Percentiles rank a stretch among this genome's conserved stretches.
Conservation (phyloP, 2,329 filamentous ascomycete species). For the Juglanconis sp. region DNA sequence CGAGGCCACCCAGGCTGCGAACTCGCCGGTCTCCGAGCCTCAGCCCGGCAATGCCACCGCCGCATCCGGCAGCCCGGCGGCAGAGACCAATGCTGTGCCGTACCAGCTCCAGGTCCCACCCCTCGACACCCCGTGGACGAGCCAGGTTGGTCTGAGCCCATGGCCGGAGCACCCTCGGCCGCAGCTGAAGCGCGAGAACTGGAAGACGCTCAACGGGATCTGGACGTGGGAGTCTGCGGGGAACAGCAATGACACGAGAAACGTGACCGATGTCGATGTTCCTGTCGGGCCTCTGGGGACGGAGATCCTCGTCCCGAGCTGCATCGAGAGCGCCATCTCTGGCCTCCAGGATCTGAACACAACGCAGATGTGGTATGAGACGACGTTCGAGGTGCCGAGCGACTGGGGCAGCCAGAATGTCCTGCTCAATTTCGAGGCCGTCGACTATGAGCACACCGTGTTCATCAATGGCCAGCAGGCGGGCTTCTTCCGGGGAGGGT, state of each 20-base stretch:
- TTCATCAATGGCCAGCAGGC: slow-evolving; percentile 55
- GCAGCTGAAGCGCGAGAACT: slow-evolving; percentile 49
- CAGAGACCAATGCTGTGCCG: slow-evolving; percentile 16
- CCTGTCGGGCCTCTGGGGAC: slow-evolving; percentile 28
- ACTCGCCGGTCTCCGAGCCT: background rate
- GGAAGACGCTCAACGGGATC: slow-evolving; percentile 57
- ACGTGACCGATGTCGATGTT: slow-evolving; percentile 21
- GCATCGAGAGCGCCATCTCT: slow-evolving; percentile 45
- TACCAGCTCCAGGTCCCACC: slow-evolving; percentile 39
- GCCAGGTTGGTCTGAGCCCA: slow-evolving; percentile 47
- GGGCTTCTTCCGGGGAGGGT: slow-evolving; percentile 56
- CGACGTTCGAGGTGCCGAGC: slow-evolving; percentile 46
- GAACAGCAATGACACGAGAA: slow-evolving; percentile 8
- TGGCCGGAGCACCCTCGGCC: slow-evolving; percentile 59
- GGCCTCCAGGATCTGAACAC: slow-evolving; percentile 42
- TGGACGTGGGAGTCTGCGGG: slow-evolving; percentile 48
- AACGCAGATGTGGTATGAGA: slow-evolving; percentile 48
- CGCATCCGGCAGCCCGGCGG: background rate
- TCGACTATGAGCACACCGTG: slow-evolving; percentile 56
- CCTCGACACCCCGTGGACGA: slow-evolving; percentile 51
- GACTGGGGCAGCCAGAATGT: slow-evolving; percentile 42
- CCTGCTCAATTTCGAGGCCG: slow-evolving; percentile 56
- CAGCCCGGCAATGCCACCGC: background rate
- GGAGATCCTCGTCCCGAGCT: slow-evolving; percentile 41
- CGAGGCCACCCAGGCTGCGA: background rate